Percentiles rank a stretch among this genome's conserved stretches.
These are phyloP conservation scores for Benincasa hispida DNA, from an alignment of 306 rosid genomes.

Conservation along the genomic window DNA sequence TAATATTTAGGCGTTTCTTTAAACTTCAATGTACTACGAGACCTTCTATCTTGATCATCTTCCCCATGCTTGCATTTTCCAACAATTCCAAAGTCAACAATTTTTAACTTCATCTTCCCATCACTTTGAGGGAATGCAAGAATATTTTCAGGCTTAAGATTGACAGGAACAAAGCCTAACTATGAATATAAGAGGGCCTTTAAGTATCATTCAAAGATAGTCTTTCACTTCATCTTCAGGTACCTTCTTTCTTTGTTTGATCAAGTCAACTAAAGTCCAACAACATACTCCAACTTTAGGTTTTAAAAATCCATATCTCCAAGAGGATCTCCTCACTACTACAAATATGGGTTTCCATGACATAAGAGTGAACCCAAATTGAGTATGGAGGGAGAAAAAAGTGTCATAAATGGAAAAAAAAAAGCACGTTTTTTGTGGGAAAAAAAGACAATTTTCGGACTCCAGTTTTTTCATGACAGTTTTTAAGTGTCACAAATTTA, in stretches of 20 bases:
- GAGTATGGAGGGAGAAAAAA: no score
- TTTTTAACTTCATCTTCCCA: background rate
- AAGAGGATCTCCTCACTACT: no score
- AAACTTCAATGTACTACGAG: background rate
- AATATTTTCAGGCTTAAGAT: background rate
- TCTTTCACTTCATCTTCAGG: background rate
- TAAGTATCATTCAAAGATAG: background rate
- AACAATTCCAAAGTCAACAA: background rate
- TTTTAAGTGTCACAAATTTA: no score
- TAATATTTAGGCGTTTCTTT: background rate
- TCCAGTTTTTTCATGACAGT: no score
- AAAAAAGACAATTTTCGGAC: no score
- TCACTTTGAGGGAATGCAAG: background rate
- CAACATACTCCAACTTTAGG: background rate
- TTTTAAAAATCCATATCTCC: background rate
- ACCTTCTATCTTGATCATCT: background rate
- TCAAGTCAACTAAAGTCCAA: background rate
- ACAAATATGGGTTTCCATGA: no score
- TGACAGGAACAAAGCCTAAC: background rate
- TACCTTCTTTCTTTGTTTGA: background rate
- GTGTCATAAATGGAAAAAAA: no score
- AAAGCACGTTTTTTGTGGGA: no score
- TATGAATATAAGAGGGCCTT: background rate
- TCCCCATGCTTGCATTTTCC: background rate
- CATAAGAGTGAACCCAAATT: no score